A percentile compares a stretch with the other conserved stretches of the same genome.
phyloP scores from a whole-genome alignment of 768 basidiomycete species.

The Phanerochaete carnosa region DNA sequence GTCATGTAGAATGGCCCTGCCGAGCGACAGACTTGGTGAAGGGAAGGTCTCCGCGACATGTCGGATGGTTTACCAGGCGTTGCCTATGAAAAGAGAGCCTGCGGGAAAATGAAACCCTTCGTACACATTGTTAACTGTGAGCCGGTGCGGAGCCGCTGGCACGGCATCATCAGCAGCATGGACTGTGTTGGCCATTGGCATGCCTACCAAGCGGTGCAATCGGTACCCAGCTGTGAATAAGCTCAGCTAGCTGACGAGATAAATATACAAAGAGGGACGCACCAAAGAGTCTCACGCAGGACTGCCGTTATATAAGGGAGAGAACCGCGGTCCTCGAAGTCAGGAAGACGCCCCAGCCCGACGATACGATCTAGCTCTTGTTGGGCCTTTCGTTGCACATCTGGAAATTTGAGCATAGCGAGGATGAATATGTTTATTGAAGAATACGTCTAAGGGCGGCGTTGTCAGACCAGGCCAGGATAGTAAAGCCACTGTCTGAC shows the following conservation, averaged over 20 bases:
- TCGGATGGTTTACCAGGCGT: constrained; percentile 1
- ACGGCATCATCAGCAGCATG: background rate
- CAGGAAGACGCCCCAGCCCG: constrained; percentile 11
- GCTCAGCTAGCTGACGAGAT: background rate
- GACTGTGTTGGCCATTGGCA: too few relatives aligned
- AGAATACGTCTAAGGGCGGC: constrained; percentile 9
- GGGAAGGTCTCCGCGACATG: constrained; percentile 14
- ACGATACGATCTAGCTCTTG: constrained; percentile 18
- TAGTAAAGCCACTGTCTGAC: too few relatives aligned
- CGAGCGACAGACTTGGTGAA: background rate
- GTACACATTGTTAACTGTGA: constrained; percentile 24
- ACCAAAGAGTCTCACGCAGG: constrained; percentile 26
- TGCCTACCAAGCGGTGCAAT: too few relatives aligned
- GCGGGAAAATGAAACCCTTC: constrained; percentile 24
- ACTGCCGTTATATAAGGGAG: constrained; percentile 18
- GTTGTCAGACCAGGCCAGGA: too few relatives aligned
- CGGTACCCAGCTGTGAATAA: background rate
- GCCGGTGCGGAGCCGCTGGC: constrained; percentile 17
- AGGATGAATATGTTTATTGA: constrained; percentile 8
- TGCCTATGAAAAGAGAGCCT: constrained; percentile 22
- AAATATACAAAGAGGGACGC: too few relatives aligned
- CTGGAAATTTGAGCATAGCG: constrained; percentile 16
- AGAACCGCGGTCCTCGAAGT: constrained; percentile 3
- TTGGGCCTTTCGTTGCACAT: constrained; percentile 15
- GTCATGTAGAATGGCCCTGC: too few relatives aligned